phyloP scores from a whole-genome alignment of 2,329 filamentous ascomycete genomes.

The Exserohilum rostratum region DNA sequence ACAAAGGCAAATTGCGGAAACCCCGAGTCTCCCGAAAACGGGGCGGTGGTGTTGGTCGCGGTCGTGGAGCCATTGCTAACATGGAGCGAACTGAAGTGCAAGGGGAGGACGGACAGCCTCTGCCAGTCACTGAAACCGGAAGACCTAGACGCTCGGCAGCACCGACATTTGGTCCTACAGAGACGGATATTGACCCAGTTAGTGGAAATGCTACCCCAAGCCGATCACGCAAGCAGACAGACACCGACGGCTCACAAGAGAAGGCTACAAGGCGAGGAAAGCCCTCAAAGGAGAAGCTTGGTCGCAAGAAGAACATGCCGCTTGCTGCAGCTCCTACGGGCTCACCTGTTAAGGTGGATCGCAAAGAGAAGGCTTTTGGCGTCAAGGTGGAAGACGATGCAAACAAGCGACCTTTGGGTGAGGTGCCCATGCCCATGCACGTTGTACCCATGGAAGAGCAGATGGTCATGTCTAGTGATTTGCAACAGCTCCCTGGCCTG shows the following conservation, averaged over 20 bases:
- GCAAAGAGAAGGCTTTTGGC: slow-evolving; percentile 38
- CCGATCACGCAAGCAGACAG: slow-evolving; percentile 44
- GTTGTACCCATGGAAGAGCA: slow-evolving; percentile 34
- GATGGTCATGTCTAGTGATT: slow-evolving; percentile 30
- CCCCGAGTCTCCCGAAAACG: slow-evolving; percentile 37
- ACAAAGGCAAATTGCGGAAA: slow-evolving; percentile 71
- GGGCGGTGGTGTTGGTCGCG: slow-evolving; percentile 49
- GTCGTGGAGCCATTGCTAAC: slow-evolving; percentile 66
- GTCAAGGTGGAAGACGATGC: slow-evolving; percentile 46
- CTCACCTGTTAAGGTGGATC: slow-evolving; percentile 46
- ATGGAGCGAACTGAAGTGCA: slow-evolving; percentile 48
- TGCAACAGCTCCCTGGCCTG: slow-evolving; percentile 23
- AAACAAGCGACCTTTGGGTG: slow-evolving; percentile 34
- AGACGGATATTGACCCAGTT: slow-evolving; percentile 65
- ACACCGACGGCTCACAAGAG: slow-evolving; percentile 42
- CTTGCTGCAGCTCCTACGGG: slow-evolving; percentile 48
- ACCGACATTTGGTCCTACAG: slow-evolving; percentile 72
- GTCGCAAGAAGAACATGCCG: slow-evolving; percentile 51
- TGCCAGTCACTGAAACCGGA: slow-evolving; percentile 55
- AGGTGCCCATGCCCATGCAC: slow-evolving; percentile 37
- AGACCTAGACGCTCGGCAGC: slow-evolving; percentile 62
- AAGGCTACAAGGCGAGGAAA: slow-evolving; percentile 53
- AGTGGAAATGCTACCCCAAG: slow-evolving; percentile 38
- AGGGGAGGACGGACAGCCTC: slow-evolving; percentile 47
- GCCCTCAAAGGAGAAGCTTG: slow-evolving; percentile 44